Evolutionary conservation across 352 stramenopile species (phyloP).

Genomic region (Saprolegnia parasitica): DNA sequence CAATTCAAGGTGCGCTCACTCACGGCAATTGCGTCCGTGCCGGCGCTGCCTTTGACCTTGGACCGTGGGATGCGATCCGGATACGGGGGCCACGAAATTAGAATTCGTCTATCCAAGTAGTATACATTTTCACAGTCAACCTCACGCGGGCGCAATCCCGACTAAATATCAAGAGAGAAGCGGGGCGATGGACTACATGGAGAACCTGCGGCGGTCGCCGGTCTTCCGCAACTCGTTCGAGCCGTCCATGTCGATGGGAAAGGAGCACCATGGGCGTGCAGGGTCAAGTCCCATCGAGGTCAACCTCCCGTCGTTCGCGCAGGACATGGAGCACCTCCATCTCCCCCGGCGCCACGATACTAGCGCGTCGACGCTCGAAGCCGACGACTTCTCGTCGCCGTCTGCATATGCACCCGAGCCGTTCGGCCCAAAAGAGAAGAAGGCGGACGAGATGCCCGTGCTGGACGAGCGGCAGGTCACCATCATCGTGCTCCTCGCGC

Average conservation of each 20-base stretch:
- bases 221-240: constrained; percentile 28
- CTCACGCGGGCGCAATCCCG: background rate
- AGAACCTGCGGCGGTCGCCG: constrained; percentile 26
- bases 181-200: constrained; percentile 21
- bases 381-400: background rate
- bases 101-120: constrained; percentile 7
- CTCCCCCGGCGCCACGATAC: background rate
- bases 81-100: background rate
- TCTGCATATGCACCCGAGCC: background rate
- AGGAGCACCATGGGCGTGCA: background rate
- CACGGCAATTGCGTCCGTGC: background rate
- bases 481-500: constrained; percentile 29
- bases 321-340: constrained; percentile 20
- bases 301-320: constrained; percentile 1
- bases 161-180: background rate
- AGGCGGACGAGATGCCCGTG: constrained; percentile 16
- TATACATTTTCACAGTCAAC: background rate
- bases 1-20: background rate
- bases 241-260: constrained; percentile 3
- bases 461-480: constrained; percentile 26
- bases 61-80: background rate
- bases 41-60: background rate
- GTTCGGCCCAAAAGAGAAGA: constrained; percentile 9
- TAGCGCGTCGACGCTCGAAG: constrained; percentile 3
- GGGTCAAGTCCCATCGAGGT: background rate